phyloP scores from a whole-genome alignment of 768 basidiomycete species.

The Tremella mesenterica region DNA sequence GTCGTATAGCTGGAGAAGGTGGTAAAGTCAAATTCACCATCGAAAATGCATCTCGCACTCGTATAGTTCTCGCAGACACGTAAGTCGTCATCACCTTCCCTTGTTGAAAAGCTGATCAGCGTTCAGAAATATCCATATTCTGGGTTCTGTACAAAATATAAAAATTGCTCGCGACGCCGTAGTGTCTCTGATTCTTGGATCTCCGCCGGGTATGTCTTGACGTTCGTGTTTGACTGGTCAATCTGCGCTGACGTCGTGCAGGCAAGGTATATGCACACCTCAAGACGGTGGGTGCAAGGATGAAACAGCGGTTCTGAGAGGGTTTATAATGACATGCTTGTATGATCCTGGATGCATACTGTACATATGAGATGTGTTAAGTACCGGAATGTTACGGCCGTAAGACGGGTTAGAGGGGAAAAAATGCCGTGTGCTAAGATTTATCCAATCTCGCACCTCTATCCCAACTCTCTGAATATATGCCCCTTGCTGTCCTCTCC shows the following conservation, averaged over 20 bases:
- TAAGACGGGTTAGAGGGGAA: too few relatives aligned
- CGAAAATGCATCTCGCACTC: slow-evolving; percentile 89
- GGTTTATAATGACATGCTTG: too few relatives aligned
- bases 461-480: too few relatives aligned
- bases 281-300: slow-evolving; percentile 79
- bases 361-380: too few relatives aligned
- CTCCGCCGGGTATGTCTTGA: slow-evolving; percentile 74
- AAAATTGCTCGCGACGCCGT: slow-evolving; percentile 94
- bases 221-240: neutral
- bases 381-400: too few relatives aligned
- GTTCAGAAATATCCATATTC: slow-evolving; percentile 87
- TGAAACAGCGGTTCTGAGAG: slow-evolving; percentile 89
- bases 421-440: too few relatives aligned
- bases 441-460: too few relatives aligned
- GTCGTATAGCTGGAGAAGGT: slow-evolving; percentile 96
- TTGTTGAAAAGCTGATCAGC: slow-evolving; percentile 6
- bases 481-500: too few relatives aligned
- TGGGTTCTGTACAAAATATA: slow-evolving; percentile 98
- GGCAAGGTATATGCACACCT: slow-evolving; percentile 63
- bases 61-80: slow-evolving; percentile 98
- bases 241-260: slow-evolving; percentile 16
- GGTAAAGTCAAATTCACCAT: slow-evolving; percentile 99
- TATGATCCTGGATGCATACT: too few relatives aligned
- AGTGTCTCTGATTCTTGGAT: slow-evolving; percentile 87
- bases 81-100: slow-evolving; percentile 47